Base-by-base conservation (phyloP, 73 alveolate genomes). In the Blepharisma japonicum region DNA sequence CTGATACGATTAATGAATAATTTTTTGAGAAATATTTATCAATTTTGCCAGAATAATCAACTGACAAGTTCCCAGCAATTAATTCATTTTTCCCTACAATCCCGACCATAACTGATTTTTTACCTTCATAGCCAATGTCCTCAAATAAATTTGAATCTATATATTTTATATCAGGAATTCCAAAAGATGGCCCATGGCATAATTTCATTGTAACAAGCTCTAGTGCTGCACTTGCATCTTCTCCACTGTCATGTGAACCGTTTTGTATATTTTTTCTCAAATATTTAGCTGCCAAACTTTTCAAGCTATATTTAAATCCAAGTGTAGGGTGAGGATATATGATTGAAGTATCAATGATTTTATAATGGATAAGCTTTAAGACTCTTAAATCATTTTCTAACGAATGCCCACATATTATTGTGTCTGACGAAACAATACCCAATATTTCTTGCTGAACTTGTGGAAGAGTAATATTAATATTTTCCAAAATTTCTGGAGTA, bases 301-400 rank as follows among this genome's bases (percentile, higher is more conserved):
- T 80, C 50, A 68, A 55, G 81, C 61, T 67, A 53, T 53, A n/a
- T 84, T 84, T 84, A 77, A 68, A 47, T 49, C 84, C 83, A 25
- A 54, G 82, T 6, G 87, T 55, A 51, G 83, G 48, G 18, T 79
- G 74, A 14, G 74, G 74, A 25, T 18, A 85, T 23, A 85, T 47
- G 11, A 85, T 77, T 47, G 89, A 71, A n/a, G 91, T 84, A 87
- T 84, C 91, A 14, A 84, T 71, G 45, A 82, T 66, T 71, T 71
- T 84, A 50, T 55, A 25, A 55, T 84, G 89, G 1, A 49, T 81
- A 2, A 84, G 53, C 74, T 71, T 53, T 45, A 84, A 45, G 7
- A 81, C 84, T 39, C 51, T 46, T 38, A 81, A 55, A 48, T 81
- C 91, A 71, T 84, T 84, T 25, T 84, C 89, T 55, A 84, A 68